Base-by-base conservation (phyloP, 2,329 filamentous ascomycete genomes). In the Rhexocercosporidium sp. region DNA sequence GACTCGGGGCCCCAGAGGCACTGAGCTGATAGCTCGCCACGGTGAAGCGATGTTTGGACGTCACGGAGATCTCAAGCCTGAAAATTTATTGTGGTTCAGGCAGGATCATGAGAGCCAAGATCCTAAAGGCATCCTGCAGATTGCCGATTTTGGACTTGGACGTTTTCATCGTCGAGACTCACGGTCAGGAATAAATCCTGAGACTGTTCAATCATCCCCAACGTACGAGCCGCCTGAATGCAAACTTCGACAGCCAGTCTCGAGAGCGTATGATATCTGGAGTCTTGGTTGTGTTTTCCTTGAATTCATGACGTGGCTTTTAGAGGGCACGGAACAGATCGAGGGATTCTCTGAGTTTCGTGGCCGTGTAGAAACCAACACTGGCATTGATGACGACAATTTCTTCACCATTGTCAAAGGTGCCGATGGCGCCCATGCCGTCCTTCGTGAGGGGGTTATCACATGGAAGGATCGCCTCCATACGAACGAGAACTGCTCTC, bases 141-240 rank as follows among this genome's bases (percentile, higher is more conserved):
- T 73, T n/a, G 66, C 68, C 1, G 72, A 73, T 51, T 72, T 72
- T 44, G 72, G 72, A 5, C 47, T 72, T 0, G 70, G 75, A 3
- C 74, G 76, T 14, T 75, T 81, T 11, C 78, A 80, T 60, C 70
- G 76, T 4, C 69, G 72, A 59, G 72, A 76, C 1, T 78, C 78
- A 0, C 69, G 75, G n/a, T 79, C 78, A 0, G 67, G 70, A 18
- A 66, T 75, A 3, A 22, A 72, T 14, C 70, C 73, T 1, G 65
- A 59, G 3, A 72, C 27, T 3, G 51, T 72, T 1, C 11, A 6
- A 20, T 56, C 46, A 3, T 72, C 76, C 0, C 75, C 75, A 6
- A 80, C 80, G 0, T 82, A 82, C 25, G 75, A 75, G n/a, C 78
- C 80, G 0, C 81, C 81, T 5, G 81, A 82, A 25, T 75, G 76